Evolutionary conservation across 179 eudicot genomes (phyloP), one percentile per base, ranked within the genome.

Genomic region (Beta macrorhiza): DNA sequence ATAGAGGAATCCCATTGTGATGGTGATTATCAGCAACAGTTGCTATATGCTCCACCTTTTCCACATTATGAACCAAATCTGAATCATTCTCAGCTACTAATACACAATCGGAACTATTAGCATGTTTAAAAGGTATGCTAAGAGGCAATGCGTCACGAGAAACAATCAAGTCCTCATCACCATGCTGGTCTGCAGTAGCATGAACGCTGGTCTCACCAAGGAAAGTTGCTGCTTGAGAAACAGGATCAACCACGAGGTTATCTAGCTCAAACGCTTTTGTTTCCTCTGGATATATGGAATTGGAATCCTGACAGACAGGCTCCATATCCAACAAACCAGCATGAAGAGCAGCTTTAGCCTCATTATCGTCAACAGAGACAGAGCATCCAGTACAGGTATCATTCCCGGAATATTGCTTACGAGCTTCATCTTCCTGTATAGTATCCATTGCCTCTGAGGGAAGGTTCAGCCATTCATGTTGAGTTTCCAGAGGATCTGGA

Each of bases 231-330:
- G 69, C 82, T 69, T 76, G 79, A 75, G 80, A 71, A 67, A 19
- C 80, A 78, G 13, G 45, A n/a, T 82, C 82, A 86, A 75, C 79
- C 67, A 80, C 80, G 72, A 7, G 61, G 52, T 53, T 78, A 45
- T 49, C 67, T 76, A 56, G 78, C 78, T 64, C 86, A 53, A 57
- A 79, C 53, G 78, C 62, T 67, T 77, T 82, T 20, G 85, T 20
- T 67, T 84, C 73, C 29, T 72, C 77, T 49, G 78, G 81, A 51
- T 45, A 65, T 29, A 74, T 75, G 49, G 78, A 22, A 42, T 61
- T 52, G 64, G 51, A 59, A 67, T 87, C 71, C 57, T 47, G 74
- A 72, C 16, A 58, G 72, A 72, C 70, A 57, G 57, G 75, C 42
- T 85, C 84, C n/a, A 51, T 74, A 73, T 79, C 83, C 69, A 76